These are phyloP conservation scores for Globisporangium orthogonon DNA, from an alignment of 352 stramenopile species.

Conservation along the genomic window DNA sequence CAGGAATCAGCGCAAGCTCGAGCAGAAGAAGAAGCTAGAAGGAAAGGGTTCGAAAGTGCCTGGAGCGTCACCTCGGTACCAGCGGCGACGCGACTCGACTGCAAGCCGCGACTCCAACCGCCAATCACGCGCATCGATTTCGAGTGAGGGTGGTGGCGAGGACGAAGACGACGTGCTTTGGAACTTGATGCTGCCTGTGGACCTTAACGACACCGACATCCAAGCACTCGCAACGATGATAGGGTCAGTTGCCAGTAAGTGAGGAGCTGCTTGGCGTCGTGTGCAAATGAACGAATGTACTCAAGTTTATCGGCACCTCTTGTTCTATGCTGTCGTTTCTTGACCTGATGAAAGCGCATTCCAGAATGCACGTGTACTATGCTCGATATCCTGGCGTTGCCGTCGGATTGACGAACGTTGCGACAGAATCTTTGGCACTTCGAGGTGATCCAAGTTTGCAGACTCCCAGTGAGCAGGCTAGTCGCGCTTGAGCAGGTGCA, in stretches of 20 bases:
- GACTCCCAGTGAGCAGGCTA: too few species aligned
- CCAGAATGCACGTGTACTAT: too few species aligned
- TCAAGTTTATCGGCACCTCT: background rate
- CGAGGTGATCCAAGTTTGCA: too few species aligned
- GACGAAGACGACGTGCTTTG: slow-evolving; percentile 1
- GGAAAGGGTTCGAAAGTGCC: background rate
- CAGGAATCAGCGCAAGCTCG: slow-evolving; percentile 30
- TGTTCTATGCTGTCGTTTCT: too few species aligned
- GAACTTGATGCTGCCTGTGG: slow-evolving; percentile 8
- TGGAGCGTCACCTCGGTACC: slow-evolving; percentile 3
- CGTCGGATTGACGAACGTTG: too few species aligned
- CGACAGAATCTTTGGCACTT: too few species aligned
- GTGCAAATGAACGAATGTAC: background rate
- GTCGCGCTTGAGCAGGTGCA: too few species aligned
- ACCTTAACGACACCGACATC: slow-evolving; percentile 10
- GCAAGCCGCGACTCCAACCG: slow-evolving; percentile 4
- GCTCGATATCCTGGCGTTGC: too few species aligned
- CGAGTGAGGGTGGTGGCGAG: background rate
- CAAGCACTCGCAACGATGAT: slow-evolving; percentile 9
- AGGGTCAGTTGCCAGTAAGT: background rate
- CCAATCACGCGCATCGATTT: slow-evolving; percentile 1
- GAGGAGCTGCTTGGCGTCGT: background rate
- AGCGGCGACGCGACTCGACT: background rate
- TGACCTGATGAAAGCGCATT: too few species aligned
- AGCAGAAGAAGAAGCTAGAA: slow-evolving; percentile 21